Evolutionary conservation across 306 rosid species (phyloP).

Genomic region (Cucurbita pepo): DNA sequence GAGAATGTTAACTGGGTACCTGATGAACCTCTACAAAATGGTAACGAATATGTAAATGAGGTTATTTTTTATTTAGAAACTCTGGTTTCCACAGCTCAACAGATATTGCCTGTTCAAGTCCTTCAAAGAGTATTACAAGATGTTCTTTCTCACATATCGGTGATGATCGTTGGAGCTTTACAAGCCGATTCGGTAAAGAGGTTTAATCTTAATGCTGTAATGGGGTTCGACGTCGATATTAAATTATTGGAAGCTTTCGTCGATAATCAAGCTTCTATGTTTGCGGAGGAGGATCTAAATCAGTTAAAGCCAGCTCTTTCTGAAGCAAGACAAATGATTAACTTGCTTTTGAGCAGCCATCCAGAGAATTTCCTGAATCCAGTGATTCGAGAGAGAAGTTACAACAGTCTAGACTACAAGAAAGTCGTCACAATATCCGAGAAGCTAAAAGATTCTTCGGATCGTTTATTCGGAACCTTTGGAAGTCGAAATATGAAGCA

Average conservation of each 20-base stretch:
- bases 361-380: slow-evolving; percentile 89
- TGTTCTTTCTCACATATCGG: slow-evolving; percentile 83
- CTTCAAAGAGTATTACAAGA: slow-evolving; percentile 75
- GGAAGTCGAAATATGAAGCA: slow-evolving; percentile 77
- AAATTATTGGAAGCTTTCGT: slow-evolving; percentile 75
- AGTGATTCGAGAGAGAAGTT: slow-evolving; percentile 92
- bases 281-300: slow-evolving; percentile 62
- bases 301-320: slow-evolving; percentile 56
- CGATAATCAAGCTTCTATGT: slow-evolving; percentile 62
- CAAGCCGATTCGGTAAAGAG: slow-evolving; percentile 66
- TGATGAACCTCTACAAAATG: slow-evolving; percentile 60
- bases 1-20: slow-evolving; percentile 85
- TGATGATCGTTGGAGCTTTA: slow-evolving; percentile 61
- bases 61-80: slow-evolving; percentile 87
- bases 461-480: slow-evolving; percentile 81
- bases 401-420: slow-evolving; percentile 63
- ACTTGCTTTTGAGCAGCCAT: slow-evolving; percentile 74
- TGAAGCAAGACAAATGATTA: slow-evolving; percentile 67
- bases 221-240: slow-evolving; percentile 71
- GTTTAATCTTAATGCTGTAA: slow-evolving; percentile 55
- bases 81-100: slow-evolving; percentile 85
- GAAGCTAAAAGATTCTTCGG: slow-evolving; percentile 79
- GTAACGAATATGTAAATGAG: slow-evolving; percentile 87
- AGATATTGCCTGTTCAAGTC: slow-evolving; percentile 78
- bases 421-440: slow-evolving; percentile 72